A percentile compares a stretch with the other conserved stretches of the same genome.
phyloP scores from a whole-genome alignment of 768 basidiomycete species.

The Rickenella mellea region DNA sequence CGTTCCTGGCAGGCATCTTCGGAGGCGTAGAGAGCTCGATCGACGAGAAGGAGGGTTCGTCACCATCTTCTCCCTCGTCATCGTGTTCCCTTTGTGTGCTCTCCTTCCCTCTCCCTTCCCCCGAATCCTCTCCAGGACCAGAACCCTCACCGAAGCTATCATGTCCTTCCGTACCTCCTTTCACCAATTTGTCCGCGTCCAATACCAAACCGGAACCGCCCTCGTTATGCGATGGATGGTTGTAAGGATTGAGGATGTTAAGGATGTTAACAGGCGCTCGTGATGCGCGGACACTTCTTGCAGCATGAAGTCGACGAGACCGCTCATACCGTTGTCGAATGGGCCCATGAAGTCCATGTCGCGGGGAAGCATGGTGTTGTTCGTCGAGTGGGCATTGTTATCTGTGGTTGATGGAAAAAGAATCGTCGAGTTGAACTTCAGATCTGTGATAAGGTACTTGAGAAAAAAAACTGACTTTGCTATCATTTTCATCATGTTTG shows the following conservation, averaged over 20 bases:
- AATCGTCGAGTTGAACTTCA: slow-evolving; percentile 27
- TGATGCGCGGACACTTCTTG: slow-evolving; percentile 22
- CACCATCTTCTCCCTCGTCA: neutral
- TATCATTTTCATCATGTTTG: slow-evolving; percentile 30
- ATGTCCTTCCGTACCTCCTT: slow-evolving; percentile 38
- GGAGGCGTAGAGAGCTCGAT: slow-evolving; percentile 1
- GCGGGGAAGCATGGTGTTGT: neutral
- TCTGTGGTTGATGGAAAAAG: no score
- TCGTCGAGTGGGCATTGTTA: neutral
- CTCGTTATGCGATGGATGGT: slow-evolving; percentile 33
- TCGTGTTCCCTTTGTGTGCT: neutral
- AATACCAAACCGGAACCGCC: no score
- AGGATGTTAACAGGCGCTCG: slow-evolving; percentile 24
- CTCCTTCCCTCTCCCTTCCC: neutral
- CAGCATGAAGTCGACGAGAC: slow-evolving; percentile 63
- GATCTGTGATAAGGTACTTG: no score
- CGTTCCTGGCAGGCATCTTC: no score
- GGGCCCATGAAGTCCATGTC: neutral
- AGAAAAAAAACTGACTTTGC: no score
- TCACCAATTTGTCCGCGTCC: neutral
- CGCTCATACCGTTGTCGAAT: slow-evolving; percentile 52
- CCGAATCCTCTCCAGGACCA: no score
- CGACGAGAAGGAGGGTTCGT: neutral
- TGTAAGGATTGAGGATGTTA: slow-evolving; percentile 31
- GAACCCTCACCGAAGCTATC: no score